Base-by-base conservation (phyloP, 257 asterid genomes). In the Penstemon davidsonii region DNA sequence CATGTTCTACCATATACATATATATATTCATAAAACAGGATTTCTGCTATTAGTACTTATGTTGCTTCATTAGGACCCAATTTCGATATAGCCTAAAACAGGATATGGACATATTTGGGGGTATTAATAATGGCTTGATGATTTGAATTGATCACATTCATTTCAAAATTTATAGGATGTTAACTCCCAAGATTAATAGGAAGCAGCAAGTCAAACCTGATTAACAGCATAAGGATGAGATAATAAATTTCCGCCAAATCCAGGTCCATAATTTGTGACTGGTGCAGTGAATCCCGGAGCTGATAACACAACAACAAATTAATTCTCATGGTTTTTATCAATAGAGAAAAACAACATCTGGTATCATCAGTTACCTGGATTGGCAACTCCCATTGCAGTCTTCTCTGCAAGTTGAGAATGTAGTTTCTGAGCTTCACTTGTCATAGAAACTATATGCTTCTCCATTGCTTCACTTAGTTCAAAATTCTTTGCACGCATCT, bases 361-460 rank as follows among this genome's bases (percentile, higher is more conserved):
- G 40, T 45, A 39, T 43, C 54, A 51, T 36, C 58, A 69, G 44
- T 69, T 76, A 84, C 97, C 85, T 72, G 80, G 76, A 76, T 73
- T 64, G 58, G 80, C 72, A 51, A 85, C 81, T 1, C 81, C 84
- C 83, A 68, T 77, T 15, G 84, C 93, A 69, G 82, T 80, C 76
- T 78, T 78, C 78, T 86, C 90, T 18, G 93, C 88, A 77, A 90
- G 95, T 69, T 88, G 87, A 45, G 84, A 75, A 4, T 73, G 89
- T 49, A 93, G 72, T 40, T 81, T 81, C 55, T 93, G 88, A 25
- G 87, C 79, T 76, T 90, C 97, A 66, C 51, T 77, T 53, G 90
- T 78, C 85, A 86, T 13, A 44, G 87, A 70, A n/a, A 61, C 57
- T 82, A 84, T 65, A 66, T 83, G 86, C 69, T 88, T 83, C 85